Evolutionary conservation across 176 grass and related monocot genomes (phyloP).

Genomic region (Hyparrhenia diplandra): DNA sequence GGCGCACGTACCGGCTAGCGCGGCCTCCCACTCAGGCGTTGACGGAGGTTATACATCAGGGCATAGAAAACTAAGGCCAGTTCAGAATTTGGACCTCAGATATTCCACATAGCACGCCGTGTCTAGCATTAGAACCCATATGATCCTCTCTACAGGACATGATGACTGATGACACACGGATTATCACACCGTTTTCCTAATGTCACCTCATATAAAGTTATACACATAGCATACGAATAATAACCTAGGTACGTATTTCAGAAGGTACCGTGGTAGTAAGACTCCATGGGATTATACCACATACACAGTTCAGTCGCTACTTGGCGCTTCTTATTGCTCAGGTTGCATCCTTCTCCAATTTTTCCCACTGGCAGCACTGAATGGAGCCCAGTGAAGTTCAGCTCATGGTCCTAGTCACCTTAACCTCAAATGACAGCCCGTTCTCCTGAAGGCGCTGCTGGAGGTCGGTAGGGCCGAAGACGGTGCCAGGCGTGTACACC

Average conservation of each 20-base stretch:
- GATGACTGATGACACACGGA: no score
- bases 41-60: no score
- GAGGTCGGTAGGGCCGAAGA: constrained; percentile 80
- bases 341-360: neutral
- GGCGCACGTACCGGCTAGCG: no score
- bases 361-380: neutral
- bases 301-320: neutral
- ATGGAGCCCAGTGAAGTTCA: neutral
- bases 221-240: neutral
- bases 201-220: constrained; percentile 3
- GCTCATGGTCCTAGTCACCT: constrained; percentile 21
- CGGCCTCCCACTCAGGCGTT: no score
- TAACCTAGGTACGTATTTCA: neutral
- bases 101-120: neutral
- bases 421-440: constrained; percentile 63
- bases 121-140: neutral
- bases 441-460: constrained; percentile 72
- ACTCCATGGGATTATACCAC: neutral
- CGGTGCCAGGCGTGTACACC: constrained; percentile 52
- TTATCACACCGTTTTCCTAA: neutral
- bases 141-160: neutral
- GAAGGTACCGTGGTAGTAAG: neutral
- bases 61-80: neutral
- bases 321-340: neutral
- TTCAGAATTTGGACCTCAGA: neutral